Percentiles rank a stretch among this genome's conserved stretches.
Conservation (phyloP, 805 yeast genomes). For the Pichia thaimueangensis region DNA sequence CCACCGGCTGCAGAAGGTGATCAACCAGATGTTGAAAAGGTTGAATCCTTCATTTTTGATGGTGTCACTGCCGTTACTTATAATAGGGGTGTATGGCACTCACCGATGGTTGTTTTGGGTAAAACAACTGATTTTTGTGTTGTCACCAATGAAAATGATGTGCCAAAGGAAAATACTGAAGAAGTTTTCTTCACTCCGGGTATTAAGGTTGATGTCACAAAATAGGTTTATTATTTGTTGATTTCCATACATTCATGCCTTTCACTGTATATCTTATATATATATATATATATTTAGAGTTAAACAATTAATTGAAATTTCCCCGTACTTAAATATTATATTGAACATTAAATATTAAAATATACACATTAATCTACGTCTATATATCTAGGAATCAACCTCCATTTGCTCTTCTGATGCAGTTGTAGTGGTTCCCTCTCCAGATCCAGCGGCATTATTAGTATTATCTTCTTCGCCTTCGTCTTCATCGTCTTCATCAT, state of each 20-base stretch:
- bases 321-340: too few relatives aligned
- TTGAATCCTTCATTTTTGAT: constrained; percentile 64
- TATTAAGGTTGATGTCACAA: constrained; percentile 29
- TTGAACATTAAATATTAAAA: too few relatives aligned
- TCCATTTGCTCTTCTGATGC: constrained; percentile 12
- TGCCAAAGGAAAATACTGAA: constrained; percentile 72
- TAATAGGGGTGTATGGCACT: constrained; percentile 87
- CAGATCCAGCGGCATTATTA: constrained; percentile 21
- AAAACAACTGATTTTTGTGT: constrained; percentile 75
- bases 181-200: constrained; percentile 70
- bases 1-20: constrained; percentile 29
- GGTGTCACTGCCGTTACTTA: constrained; percentile 91
- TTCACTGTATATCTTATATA: too few relatives aligned
- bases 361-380: not conserved
- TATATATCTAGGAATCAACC: constrained; percentile 6
- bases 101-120: constrained; percentile 87
- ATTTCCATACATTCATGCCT: not conserved
- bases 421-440: not conserved
- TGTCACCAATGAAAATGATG: constrained; percentile 78
- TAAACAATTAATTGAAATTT: too few relatives aligned
- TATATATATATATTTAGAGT: not conserved
- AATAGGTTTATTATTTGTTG: not conserved
- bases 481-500: constrained; percentile 21
- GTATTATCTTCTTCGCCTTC: constrained; percentile 28
- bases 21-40: constrained; percentile 55